Evolutionary conservation across 371 early-diverging fungal genomes (phyloP).

Genomic region (Actinomortierella ambigua): DNA sequence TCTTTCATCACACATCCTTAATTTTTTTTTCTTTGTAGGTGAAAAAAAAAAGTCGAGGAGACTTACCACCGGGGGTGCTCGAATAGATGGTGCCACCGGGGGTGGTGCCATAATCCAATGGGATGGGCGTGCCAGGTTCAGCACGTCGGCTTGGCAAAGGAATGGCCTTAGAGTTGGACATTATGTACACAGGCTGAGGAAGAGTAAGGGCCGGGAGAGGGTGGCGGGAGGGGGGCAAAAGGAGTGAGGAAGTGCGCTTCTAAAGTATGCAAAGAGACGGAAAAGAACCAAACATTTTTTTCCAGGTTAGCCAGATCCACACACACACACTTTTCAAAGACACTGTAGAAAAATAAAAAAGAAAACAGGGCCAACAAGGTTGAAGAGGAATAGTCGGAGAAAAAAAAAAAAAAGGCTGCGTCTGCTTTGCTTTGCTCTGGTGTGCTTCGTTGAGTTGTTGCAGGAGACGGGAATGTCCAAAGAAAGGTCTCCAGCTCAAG

Average conservation of each 20-base stretch:
- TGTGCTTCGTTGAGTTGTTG: too few species aligned
- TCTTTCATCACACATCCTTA: conserved; percentile 11
- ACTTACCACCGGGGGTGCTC: conserved; percentile 63
- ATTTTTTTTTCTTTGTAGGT: not conserved
- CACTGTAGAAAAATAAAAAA: not conserved
- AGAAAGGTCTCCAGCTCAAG: too few species aligned
- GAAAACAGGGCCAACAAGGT: not conserved
- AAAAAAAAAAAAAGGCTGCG: too few species aligned
- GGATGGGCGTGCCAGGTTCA: conserved; percentile 54
- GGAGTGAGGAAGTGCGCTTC: not conserved
- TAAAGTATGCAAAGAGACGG: not conserved
- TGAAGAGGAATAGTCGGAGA: too few species aligned
- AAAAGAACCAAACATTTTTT: not conserved
- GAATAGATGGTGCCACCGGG: conserved; percentile 65
- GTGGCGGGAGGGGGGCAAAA: not conserved
- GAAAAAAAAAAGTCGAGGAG: conserved; percentile 2
- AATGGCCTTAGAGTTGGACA: conserved; percentile 50
- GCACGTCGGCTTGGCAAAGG: conserved; percentile 60
- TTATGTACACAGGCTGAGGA: conserved; percentile 3
- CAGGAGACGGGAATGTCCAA: too few species aligned
- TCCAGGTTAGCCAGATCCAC: not conserved
- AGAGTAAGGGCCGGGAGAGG: not conserved
- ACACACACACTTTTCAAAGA: too few species aligned
- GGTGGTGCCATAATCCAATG: conserved; percentile 61
- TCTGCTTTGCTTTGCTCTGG: too few species aligned